Evolutionary conservation across 208 protist species (phyloP).

Genomic region (Balamuthia mandrillaris): DNA sequence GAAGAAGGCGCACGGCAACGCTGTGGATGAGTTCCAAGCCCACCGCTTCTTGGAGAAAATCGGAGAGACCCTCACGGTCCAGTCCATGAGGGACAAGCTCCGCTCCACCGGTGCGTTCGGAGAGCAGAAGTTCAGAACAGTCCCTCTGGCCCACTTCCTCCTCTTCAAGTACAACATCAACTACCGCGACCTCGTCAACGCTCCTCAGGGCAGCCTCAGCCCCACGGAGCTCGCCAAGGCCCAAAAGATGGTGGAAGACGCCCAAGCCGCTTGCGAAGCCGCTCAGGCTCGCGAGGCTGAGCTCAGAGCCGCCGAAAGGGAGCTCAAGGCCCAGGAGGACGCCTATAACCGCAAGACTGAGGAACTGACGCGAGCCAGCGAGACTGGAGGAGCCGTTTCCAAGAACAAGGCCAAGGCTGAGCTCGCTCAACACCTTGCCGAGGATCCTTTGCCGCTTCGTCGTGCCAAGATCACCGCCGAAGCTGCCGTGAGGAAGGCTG

Average conservation of each 20-base stretch:
- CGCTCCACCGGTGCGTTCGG: neutral
- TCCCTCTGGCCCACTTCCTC: constrained; percentile 33
- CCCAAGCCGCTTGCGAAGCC: too few species aligned
- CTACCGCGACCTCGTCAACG: constrained; percentile 23
- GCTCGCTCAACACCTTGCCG: constrained; percentile 11
- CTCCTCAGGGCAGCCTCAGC: constrained; percentile 39
- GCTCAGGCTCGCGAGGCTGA: constrained; percentile 2
- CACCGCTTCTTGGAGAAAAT: constrained; percentile 19
- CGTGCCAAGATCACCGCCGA: constrained; percentile 16
- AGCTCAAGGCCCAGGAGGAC: constrained; percentile 17
- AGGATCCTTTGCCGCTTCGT: constrained; percentile 26
- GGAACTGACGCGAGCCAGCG: too few species aligned
- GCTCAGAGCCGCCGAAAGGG: constrained; percentile 9
- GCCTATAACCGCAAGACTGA: too few species aligned
- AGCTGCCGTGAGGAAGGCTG: constrained; percentile 16
- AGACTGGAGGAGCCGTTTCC: neutral
- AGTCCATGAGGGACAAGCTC: constrained; percentile 38
- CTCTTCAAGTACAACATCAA: constrained; percentile 30
- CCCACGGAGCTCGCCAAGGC: neutral
- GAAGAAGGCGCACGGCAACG: neutral
- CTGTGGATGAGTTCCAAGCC: constrained; percentile 8
- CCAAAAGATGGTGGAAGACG: neutral
- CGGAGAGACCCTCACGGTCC: neutral
- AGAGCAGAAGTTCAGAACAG: constrained; percentile 12
- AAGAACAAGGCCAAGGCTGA: constrained; percentile 28